Evolutionary conservation across 2,329 filamentous ascomycete species (phyloP), one percentile per base, ranked within the genome.

Genomic region (Xylariaceae sp.): DNA sequence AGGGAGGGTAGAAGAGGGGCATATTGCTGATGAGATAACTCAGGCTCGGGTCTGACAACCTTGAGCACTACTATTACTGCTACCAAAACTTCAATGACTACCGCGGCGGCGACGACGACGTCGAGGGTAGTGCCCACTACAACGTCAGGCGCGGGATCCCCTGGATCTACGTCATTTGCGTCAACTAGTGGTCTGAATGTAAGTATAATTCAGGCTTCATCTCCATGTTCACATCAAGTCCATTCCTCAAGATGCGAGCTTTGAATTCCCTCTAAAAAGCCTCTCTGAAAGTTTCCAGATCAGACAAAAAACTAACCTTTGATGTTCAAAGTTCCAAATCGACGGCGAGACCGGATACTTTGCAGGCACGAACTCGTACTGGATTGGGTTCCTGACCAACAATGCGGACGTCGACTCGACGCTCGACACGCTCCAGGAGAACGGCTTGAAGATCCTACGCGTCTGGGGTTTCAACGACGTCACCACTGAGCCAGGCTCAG

Each of bases 381-480:
- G 77, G 78, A 73, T 79, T 45, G 71, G 70, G 8, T 79, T 80
- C 68, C 63, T 80, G 34, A 76, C 72, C 47, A 76, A 75, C 52
- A 70, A 80, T 57, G 72, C 68, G 6, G 80, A 86, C 64, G 74
- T 84, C 11, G 79, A 84, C 61, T 68, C 71, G n/a, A 69, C 74
- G 11, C 69, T 80, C 50, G 68, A 73, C 56, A 74, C 81, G 62
- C 65, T 84, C 12, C 64, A 71, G 48, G 59, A 69, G 34, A 76
- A 80, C 2, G 80, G 80, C 0, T 75, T 79, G 56, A 82, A 80
- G 65, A 78, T 85, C 56, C 71, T 84, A 35, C 75, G 83, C 12
- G 73, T 84, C 47, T 61, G 81, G 82, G 80, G 81, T 3, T 85
- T 85, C 72, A 83, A 83, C 69, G 80, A 84, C 60, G 78, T 81